phyloP scores from a whole-genome alignment of 2,329 filamentous ascomycete species.

The Aspergillus arachidicola region DNA sequence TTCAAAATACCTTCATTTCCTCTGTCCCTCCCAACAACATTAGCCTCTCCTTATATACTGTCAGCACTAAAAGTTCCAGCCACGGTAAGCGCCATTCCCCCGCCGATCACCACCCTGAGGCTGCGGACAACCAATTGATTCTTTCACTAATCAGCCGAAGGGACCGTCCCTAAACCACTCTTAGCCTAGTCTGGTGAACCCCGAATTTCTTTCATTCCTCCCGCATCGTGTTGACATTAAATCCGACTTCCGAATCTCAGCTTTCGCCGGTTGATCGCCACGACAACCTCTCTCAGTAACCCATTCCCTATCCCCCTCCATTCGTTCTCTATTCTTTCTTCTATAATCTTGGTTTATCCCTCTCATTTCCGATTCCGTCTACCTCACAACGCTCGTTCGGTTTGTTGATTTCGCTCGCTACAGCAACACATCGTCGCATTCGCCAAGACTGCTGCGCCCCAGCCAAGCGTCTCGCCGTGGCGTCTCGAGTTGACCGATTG shows the following conservation, averaged over 20 bases:
- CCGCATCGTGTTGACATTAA: not conserved
- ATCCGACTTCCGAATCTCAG: not conserved
- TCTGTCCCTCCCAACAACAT: not conserved
- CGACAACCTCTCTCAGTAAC: not conserved
- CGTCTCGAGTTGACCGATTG: slow-evolving; percentile 4
- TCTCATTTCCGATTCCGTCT: not conserved
- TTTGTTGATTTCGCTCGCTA: not conserved
- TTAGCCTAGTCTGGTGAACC: not conserved
- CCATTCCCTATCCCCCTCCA: not conserved
- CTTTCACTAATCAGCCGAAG: not conserved
- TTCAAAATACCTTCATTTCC: not conserved
- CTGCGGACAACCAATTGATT: not conserved
- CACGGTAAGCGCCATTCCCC: not conserved
- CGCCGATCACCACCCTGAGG: not conserved
- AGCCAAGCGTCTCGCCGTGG: slow-evolving; percentile 6
- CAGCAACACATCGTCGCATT: not conserved
- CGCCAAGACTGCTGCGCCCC: slow-evolving; percentile 18
- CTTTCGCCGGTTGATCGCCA: not conserved
- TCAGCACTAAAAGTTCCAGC: not conserved
- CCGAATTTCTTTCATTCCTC: not conserved
- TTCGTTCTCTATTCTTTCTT: not conserved
- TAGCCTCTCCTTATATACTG: not conserved
- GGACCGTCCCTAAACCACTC: not conserved
- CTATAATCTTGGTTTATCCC: no score
- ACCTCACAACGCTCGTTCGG: slow-evolving; percentile 1